These are phyloP conservation scores for Kwoniella newhampshirensis DNA, from an alignment of 768 basidiomycete species.

Conservation along the genomic window DNA sequence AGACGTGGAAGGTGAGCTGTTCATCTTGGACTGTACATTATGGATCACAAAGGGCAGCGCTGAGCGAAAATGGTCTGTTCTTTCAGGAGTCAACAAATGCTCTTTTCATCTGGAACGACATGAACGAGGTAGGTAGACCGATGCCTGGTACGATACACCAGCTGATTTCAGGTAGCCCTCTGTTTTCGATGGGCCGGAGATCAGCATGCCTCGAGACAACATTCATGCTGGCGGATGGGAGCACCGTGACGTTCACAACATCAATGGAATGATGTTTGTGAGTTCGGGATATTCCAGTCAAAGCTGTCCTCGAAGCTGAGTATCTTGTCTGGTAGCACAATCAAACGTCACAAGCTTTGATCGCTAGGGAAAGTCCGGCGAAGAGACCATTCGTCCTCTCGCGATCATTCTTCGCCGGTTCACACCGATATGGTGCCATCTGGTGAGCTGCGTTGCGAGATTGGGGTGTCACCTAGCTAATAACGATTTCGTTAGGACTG, in stretches of 20 bases:
- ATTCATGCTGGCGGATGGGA: slow-evolving; percentile 96
- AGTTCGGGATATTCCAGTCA: slow-evolving; percentile 21
- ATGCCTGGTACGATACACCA: neutral
- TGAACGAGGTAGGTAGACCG: slow-evolving; percentile 76
- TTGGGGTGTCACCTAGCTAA: neutral
- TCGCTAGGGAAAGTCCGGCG: slow-evolving; percentile 69
- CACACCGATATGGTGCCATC: slow-evolving; percentile 93
- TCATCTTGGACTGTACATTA: no score
- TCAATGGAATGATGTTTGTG: slow-evolving; percentile 86
- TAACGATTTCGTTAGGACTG: slow-evolving; percentile 59
- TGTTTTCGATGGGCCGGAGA: slow-evolving; percentile 98
- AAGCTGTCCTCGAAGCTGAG: neutral
- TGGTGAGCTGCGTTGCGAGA: slow-evolving; percentile 58
- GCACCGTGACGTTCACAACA: slow-evolving; percentile 93
- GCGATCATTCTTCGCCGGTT: slow-evolving; percentile 90
- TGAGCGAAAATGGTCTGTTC: no score
- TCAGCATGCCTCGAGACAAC: slow-evolving; percentile 72
- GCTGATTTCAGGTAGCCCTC: slow-evolving; percentile 66
- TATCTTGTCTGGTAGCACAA: slow-evolving; percentile 63
- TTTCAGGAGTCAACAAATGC: slow-evolving; percentile 64
- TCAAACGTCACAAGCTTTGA: slow-evolving; percentile 74
- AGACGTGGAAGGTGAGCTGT: slow-evolving; percentile 56
- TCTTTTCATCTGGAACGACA: slow-evolving; percentile 97
- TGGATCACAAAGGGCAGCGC: neutral
- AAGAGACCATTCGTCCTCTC: slow-evolving; percentile 93